phyloP scores from a whole-genome alignment of 139 green algal genomes.

The Picocystis salinarum region DNA sequence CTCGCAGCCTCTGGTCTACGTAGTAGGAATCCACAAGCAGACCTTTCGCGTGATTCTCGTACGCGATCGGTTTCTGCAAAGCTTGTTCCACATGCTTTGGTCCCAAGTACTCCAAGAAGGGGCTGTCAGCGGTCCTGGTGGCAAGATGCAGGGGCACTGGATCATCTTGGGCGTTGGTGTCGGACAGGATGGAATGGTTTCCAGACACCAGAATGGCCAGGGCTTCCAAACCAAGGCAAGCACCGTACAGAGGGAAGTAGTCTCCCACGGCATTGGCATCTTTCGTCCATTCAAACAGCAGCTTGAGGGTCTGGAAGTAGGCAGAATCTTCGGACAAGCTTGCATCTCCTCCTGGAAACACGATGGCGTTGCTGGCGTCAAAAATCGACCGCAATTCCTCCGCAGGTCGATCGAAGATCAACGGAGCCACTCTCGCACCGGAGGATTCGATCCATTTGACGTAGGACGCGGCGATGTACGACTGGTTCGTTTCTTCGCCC shows the following conservation, averaged over 20 bases:
- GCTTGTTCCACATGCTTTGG: constrained; percentile 30
- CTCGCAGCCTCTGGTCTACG: constrained; percentile 28
- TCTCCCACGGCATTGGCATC: constrained; percentile 59
- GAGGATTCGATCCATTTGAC: constrained; percentile 4
- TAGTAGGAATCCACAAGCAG: constrained; percentile 28
- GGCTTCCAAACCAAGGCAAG: constrained; percentile 59
- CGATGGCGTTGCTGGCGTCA: too few species aligned
- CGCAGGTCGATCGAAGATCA: constrained; percentile 8
- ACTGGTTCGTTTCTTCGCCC: constrained; percentile 6
- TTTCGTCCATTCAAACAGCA: too few species aligned
- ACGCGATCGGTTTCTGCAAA: constrained; percentile 47
- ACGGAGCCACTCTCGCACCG: constrained; percentile 3
- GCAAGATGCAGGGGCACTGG: constrained; percentile 43
- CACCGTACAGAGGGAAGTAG: constrained; percentile 63
- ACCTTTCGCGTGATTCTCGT: constrained; percentile 65
- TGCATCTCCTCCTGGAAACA: too few species aligned
- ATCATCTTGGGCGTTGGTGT: constrained; percentile 43
- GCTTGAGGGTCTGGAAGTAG: too few species aligned
- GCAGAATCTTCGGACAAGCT: too few species aligned
- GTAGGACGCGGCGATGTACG: constrained; percentile 9
- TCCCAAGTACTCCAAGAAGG: constrained; percentile 29
- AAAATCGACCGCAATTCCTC: too few species aligned
- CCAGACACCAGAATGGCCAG: constrained; percentile 27
- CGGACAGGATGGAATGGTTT: constrained; percentile 31
- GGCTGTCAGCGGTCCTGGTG: constrained; percentile 11